phyloP scores from a whole-genome alignment of 192 early-diverging fungal species.

The Podila clonocystis region DNA sequence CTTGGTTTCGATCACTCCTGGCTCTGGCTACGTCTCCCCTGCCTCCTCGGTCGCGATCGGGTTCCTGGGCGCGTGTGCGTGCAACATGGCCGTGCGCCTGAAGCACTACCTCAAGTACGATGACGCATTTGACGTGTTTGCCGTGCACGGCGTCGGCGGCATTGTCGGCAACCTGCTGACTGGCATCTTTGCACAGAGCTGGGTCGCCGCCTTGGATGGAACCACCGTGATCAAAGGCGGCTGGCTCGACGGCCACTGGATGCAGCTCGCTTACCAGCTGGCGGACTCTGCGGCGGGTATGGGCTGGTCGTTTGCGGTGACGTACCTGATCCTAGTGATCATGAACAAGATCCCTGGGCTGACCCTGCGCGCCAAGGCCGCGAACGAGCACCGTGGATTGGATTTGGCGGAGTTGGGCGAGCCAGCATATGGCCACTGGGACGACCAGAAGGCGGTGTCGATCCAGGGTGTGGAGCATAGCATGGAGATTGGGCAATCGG shows the following conservation, averaged over 20 bases:
- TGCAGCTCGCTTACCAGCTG: slow-evolving; percentile 84
- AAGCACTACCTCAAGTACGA: slow-evolving; percentile 91
- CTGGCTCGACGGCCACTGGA: slow-evolving; percentile 69
- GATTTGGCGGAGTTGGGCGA: slow-evolving; percentile 91
- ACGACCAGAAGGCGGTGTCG: slow-evolving; percentile 4
- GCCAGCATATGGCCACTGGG: slow-evolving; percentile 58
- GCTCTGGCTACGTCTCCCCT: slow-evolving; percentile 86
- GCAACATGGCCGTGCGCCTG: slow-evolving; percentile 84
- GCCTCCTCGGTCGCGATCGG: slow-evolving; percentile 88
- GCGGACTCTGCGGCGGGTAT: slow-evolving; percentile 80
- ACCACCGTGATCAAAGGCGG: slow-evolving; percentile 69
- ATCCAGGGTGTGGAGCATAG: no score
- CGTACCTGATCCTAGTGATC: slow-evolving; percentile 74
- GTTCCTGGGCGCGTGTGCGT: slow-evolving; percentile 72
- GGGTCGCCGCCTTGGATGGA: slow-evolving; percentile 78
- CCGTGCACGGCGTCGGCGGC: slow-evolving; percentile 89
- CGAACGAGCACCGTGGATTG: slow-evolving; percentile 73
- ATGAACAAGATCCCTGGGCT: slow-evolving; percentile 86
- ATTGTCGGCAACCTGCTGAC: slow-evolving; percentile 88
- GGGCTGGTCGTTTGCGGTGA: slow-evolving; percentile 79
- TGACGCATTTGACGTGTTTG: slow-evolving; percentile 93
- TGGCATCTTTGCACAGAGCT: slow-evolving; percentile 88
- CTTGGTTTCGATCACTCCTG: slow-evolving; percentile 94
- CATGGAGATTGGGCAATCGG: no score
- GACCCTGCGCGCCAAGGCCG: slow-evolving; percentile 77